Base-by-base conservation (phyloP, 2,329 filamentous ascomycete genomes). In the Arthrobotrys iridis region DNA sequence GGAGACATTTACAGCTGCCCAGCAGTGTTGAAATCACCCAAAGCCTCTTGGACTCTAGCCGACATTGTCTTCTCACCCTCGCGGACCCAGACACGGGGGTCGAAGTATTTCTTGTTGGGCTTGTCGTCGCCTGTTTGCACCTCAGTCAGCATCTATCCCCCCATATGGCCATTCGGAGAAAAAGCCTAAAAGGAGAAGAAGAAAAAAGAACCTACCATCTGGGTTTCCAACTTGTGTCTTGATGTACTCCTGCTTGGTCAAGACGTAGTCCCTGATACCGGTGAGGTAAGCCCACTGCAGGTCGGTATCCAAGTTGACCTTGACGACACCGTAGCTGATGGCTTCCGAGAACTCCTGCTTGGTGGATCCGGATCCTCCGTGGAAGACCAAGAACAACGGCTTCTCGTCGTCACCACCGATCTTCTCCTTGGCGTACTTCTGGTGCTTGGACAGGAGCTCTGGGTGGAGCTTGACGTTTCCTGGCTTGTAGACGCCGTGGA, bases 301-400 rank as follows among this genome's bases (percentile, higher is more conserved):
- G 37, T 74, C 95, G 58, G 95, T 99, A 85, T 99, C 95, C 81
- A 99, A 87, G 87, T 99, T 99, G 85, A 99, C 95, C 90, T 99
- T 99, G 86, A 97, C 91, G 80, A 99, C 94, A 87, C 95, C 95
- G 84, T 94, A 91, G 82, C 86, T 85, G 84, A 97, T 97, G 82
- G 93, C 94, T 80, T 93, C 89, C 78, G 86, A 87, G 88, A 91
- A 99, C 86, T 99, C 95, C 80, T 92, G 84, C 87, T 97, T 96
- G 83, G 88, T 87, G 79, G 92, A 96, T 79, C 95, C 95, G 78
- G 92, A 96, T 81, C 95, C 95, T 81, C 95, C 95, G 88, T 99
- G 95, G 91, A 99, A 99, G 83, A 99, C 95, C 81, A 99, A 93
- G 89, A 93, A 98, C 82, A 98, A 92, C 79, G 95, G 95, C 90